Conservation (phyloP, 805 yeast species). For the Brettanomyces anomalus region DNA sequence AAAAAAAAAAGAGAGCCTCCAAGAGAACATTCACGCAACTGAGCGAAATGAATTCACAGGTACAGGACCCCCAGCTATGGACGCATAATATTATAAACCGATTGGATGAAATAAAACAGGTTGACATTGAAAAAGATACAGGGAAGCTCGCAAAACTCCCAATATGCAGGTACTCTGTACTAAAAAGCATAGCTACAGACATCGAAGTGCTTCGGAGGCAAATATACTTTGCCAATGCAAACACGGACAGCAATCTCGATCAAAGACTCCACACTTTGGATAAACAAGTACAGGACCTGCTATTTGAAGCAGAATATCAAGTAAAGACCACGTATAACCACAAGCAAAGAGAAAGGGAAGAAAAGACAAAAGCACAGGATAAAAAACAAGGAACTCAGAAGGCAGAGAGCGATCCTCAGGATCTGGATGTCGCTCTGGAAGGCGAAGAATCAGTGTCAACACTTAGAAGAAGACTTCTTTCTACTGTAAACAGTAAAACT, state of each 20-base stretch:
- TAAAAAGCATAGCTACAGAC: constrained; percentile 8
- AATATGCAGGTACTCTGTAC: constrained; percentile 1
- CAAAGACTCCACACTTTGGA: constrained; percentile 8
- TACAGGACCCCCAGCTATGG: too few species aligned
- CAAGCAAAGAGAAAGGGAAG: constrained; percentile 2
- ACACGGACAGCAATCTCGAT: constrained; percentile 1
- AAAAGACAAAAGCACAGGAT: neutral
- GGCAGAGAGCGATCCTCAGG: neutral
- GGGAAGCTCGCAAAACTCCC: too few species aligned
- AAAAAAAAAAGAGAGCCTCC: too few species aligned
- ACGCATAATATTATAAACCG: neutral
- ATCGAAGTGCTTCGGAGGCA: constrained; percentile 11
- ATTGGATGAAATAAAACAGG: neutral
- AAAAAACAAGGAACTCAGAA: neutral
- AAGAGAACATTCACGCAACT: too few species aligned
- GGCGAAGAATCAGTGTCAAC: constrained; percentile 18
- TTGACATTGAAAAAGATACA: neutral
- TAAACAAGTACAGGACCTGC: constrained; percentile 8
- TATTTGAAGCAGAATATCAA: constrained; percentile 12
- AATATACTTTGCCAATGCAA: constrained; percentile 3
- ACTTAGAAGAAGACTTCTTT: constrained; percentile 21
- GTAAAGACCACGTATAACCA: constrained; percentile 4
- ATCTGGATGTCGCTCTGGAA: neutral
- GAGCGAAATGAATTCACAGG: too few species aligned
- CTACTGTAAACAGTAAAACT: constrained; percentile 12